A percentile compares a stretch with the other conserved stretches of the same genome.
Evolutionary conservation across 805 yeast genomes (phyloP).

Genomic region (Candida vartiovaarae): DNA sequence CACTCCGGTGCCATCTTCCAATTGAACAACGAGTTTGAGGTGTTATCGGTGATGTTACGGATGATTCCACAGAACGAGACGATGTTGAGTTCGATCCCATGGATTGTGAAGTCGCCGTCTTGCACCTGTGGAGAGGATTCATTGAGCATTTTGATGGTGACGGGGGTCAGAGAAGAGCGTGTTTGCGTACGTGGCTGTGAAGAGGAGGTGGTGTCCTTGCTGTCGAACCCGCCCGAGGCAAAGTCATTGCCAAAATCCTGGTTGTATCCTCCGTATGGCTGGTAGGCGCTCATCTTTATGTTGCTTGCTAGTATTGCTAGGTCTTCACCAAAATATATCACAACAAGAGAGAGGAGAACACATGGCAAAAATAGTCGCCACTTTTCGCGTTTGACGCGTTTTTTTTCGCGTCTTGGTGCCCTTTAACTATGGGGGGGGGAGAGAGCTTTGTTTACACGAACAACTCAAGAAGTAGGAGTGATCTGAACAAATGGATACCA

Average conservation of each 20-base stretch:
- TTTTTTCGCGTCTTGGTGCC: no score
- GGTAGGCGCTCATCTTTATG: slow-evolving; percentile 20
- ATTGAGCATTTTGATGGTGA: slow-evolving; percentile 64
- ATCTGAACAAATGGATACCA: no score
- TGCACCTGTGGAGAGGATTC: slow-evolving; percentile 54
- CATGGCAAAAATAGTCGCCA: no score
- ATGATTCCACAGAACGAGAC: slow-evolving; percentile 65
- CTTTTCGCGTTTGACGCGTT: no score
- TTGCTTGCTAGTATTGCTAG: no score
- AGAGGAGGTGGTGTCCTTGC: slow-evolving; percentile 28
- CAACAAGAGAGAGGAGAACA: no score
- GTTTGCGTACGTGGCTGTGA: slow-evolving; percentile 20
- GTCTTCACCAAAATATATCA: no score
- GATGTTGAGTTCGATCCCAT: slow-evolving; percentile 54
- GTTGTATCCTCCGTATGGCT: slow-evolving; percentile 29
- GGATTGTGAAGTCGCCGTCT: slow-evolving; percentile 58
- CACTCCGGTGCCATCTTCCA: slow-evolving; percentile 78
- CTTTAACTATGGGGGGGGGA: no score
- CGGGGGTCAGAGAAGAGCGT: slow-evolving; percentile 46
- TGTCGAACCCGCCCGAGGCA: slow-evolving; percentile 31
- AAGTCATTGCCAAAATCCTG: slow-evolving; percentile 19
- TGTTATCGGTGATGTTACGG: slow-evolving; percentile 53
- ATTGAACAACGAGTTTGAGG: slow-evolving; percentile 47
- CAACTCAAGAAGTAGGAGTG: no score
- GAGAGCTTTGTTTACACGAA: no score